A percentile compares a stretch with the other conserved stretches of the same genome.
Conservation (phyloP, 2,329 filamentous ascomycete species). For the Penicillium hesseltinei region DNA sequence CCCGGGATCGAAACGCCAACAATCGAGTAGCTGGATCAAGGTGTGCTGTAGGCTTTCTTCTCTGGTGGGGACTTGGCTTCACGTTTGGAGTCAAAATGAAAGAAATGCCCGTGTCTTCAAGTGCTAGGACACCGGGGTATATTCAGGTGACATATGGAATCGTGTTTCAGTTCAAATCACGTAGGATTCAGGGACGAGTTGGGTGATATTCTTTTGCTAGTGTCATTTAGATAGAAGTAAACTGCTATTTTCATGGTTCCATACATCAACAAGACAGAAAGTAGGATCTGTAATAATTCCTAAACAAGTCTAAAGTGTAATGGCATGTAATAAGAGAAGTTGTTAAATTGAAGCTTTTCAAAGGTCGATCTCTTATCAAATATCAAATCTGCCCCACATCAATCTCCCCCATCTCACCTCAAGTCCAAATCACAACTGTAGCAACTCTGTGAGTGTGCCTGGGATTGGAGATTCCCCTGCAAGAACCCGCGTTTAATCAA, state of each 20-base stretch:
- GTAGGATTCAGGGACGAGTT: not conserved
- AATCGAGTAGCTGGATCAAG: too few species aligned
- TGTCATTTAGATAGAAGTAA: too few species aligned
- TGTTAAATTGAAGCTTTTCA: not conserved
- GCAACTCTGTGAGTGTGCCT: not conserved
- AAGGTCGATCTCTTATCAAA: not conserved
- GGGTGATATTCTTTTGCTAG: too few species aligned
- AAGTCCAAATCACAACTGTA: not conserved
- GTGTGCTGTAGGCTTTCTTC: too few species aligned
- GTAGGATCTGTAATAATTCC: not conserved
- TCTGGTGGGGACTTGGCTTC: too few species aligned
- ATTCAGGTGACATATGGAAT: not conserved
- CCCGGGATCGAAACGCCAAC: too few species aligned
- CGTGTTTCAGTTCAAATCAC: not conserved
- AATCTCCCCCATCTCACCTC: not conserved
- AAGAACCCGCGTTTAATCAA: not conserved
- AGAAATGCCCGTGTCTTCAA: not conserved
- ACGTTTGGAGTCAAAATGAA: too few species aligned
- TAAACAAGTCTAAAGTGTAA: not conserved
- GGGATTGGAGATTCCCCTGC: not conserved
- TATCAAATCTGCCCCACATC: not conserved
- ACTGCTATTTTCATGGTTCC: too few species aligned
- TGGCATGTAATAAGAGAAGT: not conserved
- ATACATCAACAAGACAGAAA: not conserved
- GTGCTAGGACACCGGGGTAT: not conserved